These are phyloP conservation scores for Suhomyces sp. DNA, from an alignment of 805 yeast genomes.

Conservation along the genomic window DNA sequence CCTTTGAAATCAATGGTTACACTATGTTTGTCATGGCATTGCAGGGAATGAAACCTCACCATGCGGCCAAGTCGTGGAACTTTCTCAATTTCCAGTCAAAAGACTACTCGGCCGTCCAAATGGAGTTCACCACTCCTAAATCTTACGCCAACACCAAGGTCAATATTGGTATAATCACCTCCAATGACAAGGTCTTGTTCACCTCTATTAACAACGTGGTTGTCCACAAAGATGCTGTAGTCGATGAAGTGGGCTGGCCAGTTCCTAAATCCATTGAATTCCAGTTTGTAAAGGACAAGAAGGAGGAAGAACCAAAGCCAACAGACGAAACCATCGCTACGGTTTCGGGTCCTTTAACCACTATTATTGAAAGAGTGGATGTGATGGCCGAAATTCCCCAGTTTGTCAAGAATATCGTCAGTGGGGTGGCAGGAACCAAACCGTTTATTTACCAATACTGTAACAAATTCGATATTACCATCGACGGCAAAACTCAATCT, in stretches of 20 bases:
- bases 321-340: conserved; percentile 43
- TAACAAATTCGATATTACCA: conserved; percentile 54
- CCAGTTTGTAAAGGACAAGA: conserved; percentile 47
- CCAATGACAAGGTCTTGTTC: conserved; percentile 56
- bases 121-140: conserved; percentile 94
- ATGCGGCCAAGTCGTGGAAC: conserved; percentile 97
- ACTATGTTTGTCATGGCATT: conserved; percentile 93
- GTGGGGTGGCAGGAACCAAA: conserved; percentile 92
- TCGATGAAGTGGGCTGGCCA: conserved; percentile 90
- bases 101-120: conserved; percentile 69
- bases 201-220: conserved; percentile 67
- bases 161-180: conserved; percentile 70
- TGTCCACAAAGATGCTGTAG: conserved; percentile 46
- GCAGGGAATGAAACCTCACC: conserved; percentile 99
- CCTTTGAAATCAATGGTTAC: conserved; percentile 42
- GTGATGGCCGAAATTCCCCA: conserved; percentile 97
- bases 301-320: conserved; percentile 43
- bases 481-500: conserved; percentile 43
- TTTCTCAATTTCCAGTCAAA: conserved; percentile 85
- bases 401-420: conserved; percentile 87
- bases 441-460: conserved; percentile 96
- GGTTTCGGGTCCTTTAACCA: conserved; percentile 58
- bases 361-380: conserved; percentile 85
- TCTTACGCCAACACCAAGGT: conserved; percentile 84
- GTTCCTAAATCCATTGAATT: conserved; percentile 71